These are phyloP conservation scores for Colletotrichum noveboracense DNA, from an alignment of 2,329 filamentous ascomycete genomes.

Conservation along the genomic window DNA sequence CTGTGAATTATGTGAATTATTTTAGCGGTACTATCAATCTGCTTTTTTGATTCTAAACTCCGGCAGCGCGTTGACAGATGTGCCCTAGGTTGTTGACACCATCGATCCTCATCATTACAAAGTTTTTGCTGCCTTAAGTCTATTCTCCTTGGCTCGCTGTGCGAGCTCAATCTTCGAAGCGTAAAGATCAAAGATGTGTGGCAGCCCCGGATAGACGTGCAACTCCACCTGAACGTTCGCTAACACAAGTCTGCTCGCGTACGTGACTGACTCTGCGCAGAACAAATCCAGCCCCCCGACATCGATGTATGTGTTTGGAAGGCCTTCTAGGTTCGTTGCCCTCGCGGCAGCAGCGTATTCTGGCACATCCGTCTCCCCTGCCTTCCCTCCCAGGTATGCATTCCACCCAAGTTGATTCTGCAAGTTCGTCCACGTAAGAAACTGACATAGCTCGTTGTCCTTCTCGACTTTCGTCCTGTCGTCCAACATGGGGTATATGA, in stretches of 20 bases:
- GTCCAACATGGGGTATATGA: constrained; percentile 39
- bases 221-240: constrained; percentile 41
- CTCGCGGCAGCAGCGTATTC: constrained; percentile 28
- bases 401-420: constrained; percentile 29
- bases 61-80: fast-evolving
- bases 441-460: background rate
- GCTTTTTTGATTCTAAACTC: fast-evolving
- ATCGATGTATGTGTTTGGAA: constrained; percentile 44
- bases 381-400: constrained; percentile 21
- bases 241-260: constrained; percentile 33
- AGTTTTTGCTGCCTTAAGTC: background rate
- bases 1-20: background rate
- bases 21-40: background rate
- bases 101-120: background rate
- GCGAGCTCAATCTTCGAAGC: background rate
- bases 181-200: constrained; percentile 39
- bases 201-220: constrained; percentile 44
- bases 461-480: constrained; percentile 26
- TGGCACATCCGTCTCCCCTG: constrained; percentile 8
- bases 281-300: constrained; percentile 44
- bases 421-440: constrained; percentile 24
- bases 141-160: background rate
- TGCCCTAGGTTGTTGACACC: fast-evolving
- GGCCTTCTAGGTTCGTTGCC: constrained; percentile 22
- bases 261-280: constrained; percentile 35